These are phyloP conservation scores for Macrolepiota fuliginosa DNA, from an alignment of 768 basidiomycete genomes.

Conservation along the genomic window DNA sequence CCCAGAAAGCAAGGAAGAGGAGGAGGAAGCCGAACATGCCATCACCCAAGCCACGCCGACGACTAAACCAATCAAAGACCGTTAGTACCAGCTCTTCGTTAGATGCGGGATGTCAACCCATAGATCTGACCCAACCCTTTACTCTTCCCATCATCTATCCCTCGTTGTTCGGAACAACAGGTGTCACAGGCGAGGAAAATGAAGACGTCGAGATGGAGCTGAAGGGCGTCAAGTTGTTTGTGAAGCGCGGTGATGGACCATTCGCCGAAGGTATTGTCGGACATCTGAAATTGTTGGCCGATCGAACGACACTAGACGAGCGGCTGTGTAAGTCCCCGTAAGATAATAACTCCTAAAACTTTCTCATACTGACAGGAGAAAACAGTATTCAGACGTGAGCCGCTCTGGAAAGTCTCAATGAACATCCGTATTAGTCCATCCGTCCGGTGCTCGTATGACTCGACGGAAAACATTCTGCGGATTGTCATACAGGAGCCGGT, in stretches of 20 bases:
- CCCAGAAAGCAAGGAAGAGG: neutral
- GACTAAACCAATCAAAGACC: conserved; percentile 20
- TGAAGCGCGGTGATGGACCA: conserved; percentile 52
- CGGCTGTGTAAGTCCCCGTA: conserved; percentile 42
- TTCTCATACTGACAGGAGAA: neutral
- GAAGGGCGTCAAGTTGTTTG: conserved; percentile 58
- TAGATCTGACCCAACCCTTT: conserved; percentile 15
- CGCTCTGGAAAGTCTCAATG: conserved; percentile 68
- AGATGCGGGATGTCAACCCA: neutral
- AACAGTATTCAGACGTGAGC: conserved; percentile 69
- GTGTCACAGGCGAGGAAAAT: conserved; percentile 63
- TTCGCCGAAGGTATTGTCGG: conserved; percentile 63
- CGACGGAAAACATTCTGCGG: conserved; percentile 52
- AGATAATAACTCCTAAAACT: conserved; percentile 1
- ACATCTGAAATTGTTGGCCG: conserved; percentile 55
- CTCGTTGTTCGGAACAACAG: conserved; percentile 23
- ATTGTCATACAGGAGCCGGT: conserved; percentile 51
- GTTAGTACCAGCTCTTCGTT: conserved; percentile 24
- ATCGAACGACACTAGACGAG: conserved; percentile 38
- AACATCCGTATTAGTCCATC: conserved; percentile 54
- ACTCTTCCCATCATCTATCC: neutral
- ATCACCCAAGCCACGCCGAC: conserved; percentile 23
- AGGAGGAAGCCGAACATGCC: conserved; percentile 18
- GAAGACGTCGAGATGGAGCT: conserved; percentile 56
- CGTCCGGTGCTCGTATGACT: conserved; percentile 57